These are phyloP conservation scores for Brassica rapa DNA, from an alignment of 345 rosid genomes.

Conservation along the genomic window DNA sequence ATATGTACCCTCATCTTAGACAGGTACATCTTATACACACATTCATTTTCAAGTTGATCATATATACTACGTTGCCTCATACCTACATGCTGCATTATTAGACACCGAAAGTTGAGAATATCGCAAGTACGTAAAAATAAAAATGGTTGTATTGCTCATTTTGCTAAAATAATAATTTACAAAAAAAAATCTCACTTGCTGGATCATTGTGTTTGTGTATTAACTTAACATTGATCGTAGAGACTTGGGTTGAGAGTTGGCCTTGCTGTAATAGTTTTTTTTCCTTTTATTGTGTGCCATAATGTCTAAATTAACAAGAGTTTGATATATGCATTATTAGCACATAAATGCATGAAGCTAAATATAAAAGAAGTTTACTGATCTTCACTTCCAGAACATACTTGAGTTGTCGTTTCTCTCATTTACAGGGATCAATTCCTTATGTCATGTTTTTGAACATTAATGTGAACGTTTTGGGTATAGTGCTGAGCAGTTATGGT, in stretches of 20 bases:
- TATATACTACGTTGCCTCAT: neutral
- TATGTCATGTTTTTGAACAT: constrained; percentile 36
- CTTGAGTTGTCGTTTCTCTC: too few relatives aligned
- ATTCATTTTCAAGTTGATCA: constrained; percentile 13
- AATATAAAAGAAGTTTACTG: neutral
- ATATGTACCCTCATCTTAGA: neutral
- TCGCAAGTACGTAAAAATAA: neutral
- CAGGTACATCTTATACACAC: neutral
- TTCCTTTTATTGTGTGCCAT: constrained; percentile 8
- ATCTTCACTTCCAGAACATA: too few relatives aligned
- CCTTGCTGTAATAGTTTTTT: constrained; percentile 4
- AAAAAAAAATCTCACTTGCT: neutral
- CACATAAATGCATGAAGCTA: neutral
- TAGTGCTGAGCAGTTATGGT: too few relatives aligned
- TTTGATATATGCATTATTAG: neutral
- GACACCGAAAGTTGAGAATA: neutral
- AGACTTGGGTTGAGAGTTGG: constrained; percentile 10
- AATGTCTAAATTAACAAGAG: neutral
- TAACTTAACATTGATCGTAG: neutral
- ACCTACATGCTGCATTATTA: constrained; percentile 20
- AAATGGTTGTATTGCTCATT: too few relatives aligned
- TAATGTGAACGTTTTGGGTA: too few relatives aligned
- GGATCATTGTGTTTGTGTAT: constrained; percentile 12
- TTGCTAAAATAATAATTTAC: neutral
- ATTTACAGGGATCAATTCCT: too few relatives aligned